Evolutionary conservation across 2,329 filamentous ascomycete species (phyloP).

Genomic region (Arthroderma sp.): DNA sequence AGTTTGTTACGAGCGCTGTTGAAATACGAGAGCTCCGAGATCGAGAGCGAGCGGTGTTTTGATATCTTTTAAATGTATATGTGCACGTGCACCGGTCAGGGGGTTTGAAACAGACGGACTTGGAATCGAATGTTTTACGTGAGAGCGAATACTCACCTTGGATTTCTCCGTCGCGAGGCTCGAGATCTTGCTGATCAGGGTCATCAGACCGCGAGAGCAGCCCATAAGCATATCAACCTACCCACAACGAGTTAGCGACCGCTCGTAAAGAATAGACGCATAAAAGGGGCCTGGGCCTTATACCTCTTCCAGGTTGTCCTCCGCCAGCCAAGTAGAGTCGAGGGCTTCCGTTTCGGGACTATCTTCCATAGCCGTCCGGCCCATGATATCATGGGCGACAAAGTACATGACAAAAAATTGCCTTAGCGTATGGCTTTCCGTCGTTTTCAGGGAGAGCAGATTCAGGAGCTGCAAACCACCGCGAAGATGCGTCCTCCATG

Average conservation of each 20-base stretch:
- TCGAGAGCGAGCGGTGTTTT: constrained; percentile 7
- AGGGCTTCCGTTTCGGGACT: neutral
- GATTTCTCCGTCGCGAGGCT: constrained; percentile 8
- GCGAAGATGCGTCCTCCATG: constrained; percentile 24
- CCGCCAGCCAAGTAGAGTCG: constrained; percentile 16
- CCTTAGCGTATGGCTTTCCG: constrained; percentile 16
- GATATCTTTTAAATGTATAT: constrained; percentile 11
- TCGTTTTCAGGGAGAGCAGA: constrained; percentile 9
- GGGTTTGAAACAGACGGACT: neutral
- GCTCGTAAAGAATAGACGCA: neutral
- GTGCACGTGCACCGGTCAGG: neutral
- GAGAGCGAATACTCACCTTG: constrained; percentile 8
- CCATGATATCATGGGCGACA: constrained; percentile 26
- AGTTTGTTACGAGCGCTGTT: constrained; percentile 5
- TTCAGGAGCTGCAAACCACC: constrained; percentile 20
- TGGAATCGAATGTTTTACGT: neutral
- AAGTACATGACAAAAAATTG: constrained; percentile 23
- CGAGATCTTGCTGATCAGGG: constrained; percentile 19
- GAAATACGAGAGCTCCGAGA: constrained; percentile 7
- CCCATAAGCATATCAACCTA: constrained; percentile 25
- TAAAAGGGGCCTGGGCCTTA: neutral
- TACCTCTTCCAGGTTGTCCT: constrained; percentile 20
- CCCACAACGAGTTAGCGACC: neutral
- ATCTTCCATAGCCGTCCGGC: constrained; percentile 15
- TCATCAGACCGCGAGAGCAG: constrained; percentile 23